These are phyloP conservation scores for Circinella umbellata DNA, from an alignment of 371 early-diverging fungal species.

Conservation along the genomic window DNA sequence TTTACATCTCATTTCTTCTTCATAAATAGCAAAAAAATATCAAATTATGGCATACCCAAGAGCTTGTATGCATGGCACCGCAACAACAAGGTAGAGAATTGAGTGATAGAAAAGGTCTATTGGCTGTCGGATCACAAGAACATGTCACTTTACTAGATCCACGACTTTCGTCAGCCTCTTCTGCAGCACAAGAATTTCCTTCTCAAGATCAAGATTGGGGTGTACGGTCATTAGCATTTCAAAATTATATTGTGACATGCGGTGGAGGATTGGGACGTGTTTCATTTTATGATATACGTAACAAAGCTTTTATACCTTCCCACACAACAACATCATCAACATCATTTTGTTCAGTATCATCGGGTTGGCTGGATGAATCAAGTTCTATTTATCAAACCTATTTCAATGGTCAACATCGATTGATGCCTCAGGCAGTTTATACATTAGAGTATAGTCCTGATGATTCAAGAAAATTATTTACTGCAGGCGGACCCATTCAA, in stretches of 20 bases:
- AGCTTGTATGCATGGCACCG: constrained; percentile 61
- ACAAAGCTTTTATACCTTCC: constrained; percentile 39
- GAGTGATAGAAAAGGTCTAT: constrained; percentile 19
- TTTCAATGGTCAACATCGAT: constrained; percentile 30
- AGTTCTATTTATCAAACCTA: constrained; percentile 9
- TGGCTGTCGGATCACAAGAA: constrained; percentile 65
- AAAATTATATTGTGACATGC: constrained; percentile 55
- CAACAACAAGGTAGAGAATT: constrained; percentile 23
- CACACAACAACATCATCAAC: background rate
- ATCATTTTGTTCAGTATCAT: constrained; percentile 2
- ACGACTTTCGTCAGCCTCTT: constrained; percentile 26
- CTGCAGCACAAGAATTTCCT: constrained; percentile 46
- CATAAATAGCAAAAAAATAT: constrained; percentile 17
- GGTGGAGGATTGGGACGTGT: constrained; percentile 60
- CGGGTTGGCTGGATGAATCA: constrained; percentile 55
- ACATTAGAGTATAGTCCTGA: constrained; percentile 55
- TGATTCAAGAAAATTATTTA: constrained; percentile 48
- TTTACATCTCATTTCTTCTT: too few species aligned
- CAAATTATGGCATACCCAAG: constrained; percentile 45
- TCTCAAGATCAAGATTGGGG: constrained; percentile 75
- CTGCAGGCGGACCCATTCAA: constrained; percentile 72
- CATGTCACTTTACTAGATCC: constrained; percentile 68
- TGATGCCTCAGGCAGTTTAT: constrained; percentile 63
- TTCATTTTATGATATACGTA: constrained; percentile 53
- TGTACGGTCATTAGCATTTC: constrained; percentile 62